These are phyloP conservation scores for Pichia thaimueangensis DNA, from an alignment of 805 yeast species.

Conservation along the genomic window DNA sequence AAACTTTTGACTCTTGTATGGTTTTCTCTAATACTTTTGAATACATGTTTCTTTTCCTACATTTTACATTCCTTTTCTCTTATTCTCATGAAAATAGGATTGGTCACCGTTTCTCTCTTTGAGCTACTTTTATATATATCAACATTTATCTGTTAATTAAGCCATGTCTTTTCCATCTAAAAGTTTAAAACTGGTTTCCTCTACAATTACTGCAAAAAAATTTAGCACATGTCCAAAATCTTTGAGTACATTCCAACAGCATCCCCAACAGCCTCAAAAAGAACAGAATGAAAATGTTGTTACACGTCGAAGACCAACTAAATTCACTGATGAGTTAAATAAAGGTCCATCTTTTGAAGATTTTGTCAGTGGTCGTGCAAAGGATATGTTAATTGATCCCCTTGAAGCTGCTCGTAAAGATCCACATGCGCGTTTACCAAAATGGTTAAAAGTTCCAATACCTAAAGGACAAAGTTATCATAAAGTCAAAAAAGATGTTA, in stretches of 20 bases:
- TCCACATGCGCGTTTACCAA: conserved; percentile 69
- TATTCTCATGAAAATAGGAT: no score
- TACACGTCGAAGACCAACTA: conserved; percentile 45
- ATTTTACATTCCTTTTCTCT: no score
- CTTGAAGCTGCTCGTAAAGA: conserved; percentile 65
- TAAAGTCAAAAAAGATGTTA: conserved; percentile 75
- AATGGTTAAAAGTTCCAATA: conserved; percentile 92
- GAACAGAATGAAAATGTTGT: conserved; percentile 5
- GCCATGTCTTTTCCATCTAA: background rate
- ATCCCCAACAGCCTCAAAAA: background rate
- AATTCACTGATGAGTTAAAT: conserved; percentile 45
- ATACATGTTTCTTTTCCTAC: no score
- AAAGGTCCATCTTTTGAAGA: conserved; percentile 93
- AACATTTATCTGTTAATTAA: background rate
- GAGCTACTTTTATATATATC: background rate
- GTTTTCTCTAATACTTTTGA: background rate
- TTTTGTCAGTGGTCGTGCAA: conserved; percentile 77
- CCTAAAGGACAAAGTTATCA: conserved; percentile 90
- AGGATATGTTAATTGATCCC: conserved; percentile 63
- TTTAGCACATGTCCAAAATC: background rate
- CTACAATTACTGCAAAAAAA: no score
- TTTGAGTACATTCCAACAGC: background rate
- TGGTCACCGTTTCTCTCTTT: no score
- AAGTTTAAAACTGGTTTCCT: background rate
- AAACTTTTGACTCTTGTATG: background rate